These are phyloP conservation scores for Leccinum ochraceum DNA, from an alignment of 768 basidiomycete species.

Conservation along the genomic window DNA sequence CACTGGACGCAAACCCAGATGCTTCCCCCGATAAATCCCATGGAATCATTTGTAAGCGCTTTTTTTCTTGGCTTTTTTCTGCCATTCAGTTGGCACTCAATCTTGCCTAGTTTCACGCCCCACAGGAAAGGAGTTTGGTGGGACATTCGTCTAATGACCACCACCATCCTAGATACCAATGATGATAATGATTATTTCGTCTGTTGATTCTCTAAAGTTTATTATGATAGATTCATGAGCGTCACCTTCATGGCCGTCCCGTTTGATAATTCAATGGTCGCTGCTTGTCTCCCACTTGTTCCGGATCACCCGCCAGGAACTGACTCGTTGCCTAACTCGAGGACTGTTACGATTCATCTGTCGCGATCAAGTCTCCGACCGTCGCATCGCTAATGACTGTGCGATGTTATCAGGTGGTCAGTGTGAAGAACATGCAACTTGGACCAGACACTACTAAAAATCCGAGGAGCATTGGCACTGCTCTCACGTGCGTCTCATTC, in stretches of 20 bases:
- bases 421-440: conserved; percentile 37
- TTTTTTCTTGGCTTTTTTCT: not conserved
- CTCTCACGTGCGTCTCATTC: conserved; percentile 34
- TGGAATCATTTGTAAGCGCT: conserved; percentile 65
- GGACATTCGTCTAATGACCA: conserved; percentile 50
- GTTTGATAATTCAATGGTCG: conserved; percentile 45
- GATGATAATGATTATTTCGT: conserved; percentile 40
- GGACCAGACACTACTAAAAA: conserved; percentile 39
- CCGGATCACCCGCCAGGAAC: conserved; percentile 39
- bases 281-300: conserved; percentile 43
- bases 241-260: conserved; percentile 49
- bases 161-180: conserved; percentile 52
- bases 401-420: conserved; percentile 45
- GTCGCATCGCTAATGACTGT: conserved; percentile 16
- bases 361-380: conserved; percentile 31
- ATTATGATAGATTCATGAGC: conserved; percentile 46
- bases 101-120: conserved; percentile 27
- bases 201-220: conserved; percentile 37
- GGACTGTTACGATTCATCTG: conserved; percentile 44
- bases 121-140: conserved; percentile 51
- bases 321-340: conserved; percentile 41
- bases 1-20: conserved; percentile 56
- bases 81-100: conserved; percentile 13
- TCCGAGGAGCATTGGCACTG: conserved; percentile 42
- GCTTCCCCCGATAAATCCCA: conserved; percentile 48